Conservation (phyloP, 352 stramenopile species). For the Globisporangium polare region DNA sequence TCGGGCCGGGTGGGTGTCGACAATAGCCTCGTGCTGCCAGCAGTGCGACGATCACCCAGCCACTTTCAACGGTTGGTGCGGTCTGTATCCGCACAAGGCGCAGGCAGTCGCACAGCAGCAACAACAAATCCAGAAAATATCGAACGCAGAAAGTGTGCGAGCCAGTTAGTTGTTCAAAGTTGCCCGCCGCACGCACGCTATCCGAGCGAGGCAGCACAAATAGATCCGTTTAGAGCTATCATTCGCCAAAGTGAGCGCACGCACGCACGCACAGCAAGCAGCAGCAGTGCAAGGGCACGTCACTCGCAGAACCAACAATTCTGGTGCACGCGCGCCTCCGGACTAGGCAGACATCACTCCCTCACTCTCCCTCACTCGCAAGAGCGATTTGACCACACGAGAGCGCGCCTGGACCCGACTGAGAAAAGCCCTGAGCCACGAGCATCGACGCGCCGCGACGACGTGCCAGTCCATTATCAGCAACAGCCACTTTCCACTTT, state of each 20-base stretch:
- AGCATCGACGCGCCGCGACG: conserved; percentile 1
- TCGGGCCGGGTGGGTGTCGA: background rate
- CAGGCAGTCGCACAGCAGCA: too few relatives aligned
- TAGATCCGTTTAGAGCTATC: background rate
- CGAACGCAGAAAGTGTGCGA: background rate
- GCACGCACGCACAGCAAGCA: background rate
- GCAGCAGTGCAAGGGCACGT: background rate
- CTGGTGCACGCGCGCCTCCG: background rate
- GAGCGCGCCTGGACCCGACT: background rate
- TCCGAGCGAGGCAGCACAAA: background rate
- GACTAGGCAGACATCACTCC: background rate
- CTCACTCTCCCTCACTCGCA: background rate
- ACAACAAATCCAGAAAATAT: conserved; percentile 9
- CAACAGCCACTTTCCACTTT: background rate
- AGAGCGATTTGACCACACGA: background rate
- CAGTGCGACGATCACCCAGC: background rate
- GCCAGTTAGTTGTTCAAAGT: background rate
- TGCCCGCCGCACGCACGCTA: background rate
- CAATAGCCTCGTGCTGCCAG: background rate
- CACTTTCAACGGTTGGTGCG: background rate
- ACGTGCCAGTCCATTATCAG: background rate
- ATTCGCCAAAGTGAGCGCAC: background rate
- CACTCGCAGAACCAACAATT: background rate
- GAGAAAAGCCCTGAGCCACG: background rate
- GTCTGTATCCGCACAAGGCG: too few relatives aligned